Evolutionary conservation across 2,329 filamentous ascomycete species (phyloP).

Genomic region (Colletotrichum sp.): DNA sequence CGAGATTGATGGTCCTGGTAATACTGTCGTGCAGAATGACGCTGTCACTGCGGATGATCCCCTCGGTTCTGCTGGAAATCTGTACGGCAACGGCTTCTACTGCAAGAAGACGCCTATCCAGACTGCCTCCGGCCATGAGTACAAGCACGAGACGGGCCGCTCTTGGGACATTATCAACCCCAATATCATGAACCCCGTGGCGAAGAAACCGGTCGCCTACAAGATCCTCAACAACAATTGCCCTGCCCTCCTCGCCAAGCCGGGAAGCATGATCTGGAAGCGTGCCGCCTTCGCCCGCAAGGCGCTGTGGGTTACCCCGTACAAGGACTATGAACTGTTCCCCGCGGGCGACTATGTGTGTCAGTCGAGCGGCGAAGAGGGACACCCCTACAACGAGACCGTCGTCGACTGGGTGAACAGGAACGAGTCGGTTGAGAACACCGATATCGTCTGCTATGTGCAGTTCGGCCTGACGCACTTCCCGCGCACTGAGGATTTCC

Average conservation of each 20-base stretch:
- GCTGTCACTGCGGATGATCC: constrained; percentile 65
- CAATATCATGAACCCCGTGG: constrained; percentile 53
- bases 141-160: constrained; percentile 21
- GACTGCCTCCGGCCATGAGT: constrained; percentile 24
- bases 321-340: background rate
- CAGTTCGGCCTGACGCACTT: constrained; percentile 63
- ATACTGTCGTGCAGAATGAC: constrained; percentile 71
- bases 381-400: constrained; percentile 28
- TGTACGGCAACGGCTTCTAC: constrained; percentile 77
- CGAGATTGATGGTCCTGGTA: constrained; percentile 57
- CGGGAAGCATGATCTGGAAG: constrained; percentile 5
- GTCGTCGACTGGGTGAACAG: background rate
- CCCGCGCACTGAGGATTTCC: constrained; percentile 61
- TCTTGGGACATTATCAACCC: constrained; percentile 48
- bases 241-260: background rate
- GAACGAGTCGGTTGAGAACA: constrained; percentile 56
- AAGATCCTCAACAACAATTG: constrained; percentile 10
- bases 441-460: constrained; percentile 62
- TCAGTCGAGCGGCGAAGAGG: background rate
- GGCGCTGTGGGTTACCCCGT: background rate
- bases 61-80: constrained; percentile 72
- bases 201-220: constrained; percentile 37
- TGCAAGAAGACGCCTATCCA: constrained; percentile 29
- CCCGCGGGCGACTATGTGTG: background rate
- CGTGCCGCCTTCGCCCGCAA: constrained; percentile 2